Evolutionary conservation across 371 early-diverging fungal genomes (phyloP).

Genomic region (Apophysomyces variabilis): DNA sequence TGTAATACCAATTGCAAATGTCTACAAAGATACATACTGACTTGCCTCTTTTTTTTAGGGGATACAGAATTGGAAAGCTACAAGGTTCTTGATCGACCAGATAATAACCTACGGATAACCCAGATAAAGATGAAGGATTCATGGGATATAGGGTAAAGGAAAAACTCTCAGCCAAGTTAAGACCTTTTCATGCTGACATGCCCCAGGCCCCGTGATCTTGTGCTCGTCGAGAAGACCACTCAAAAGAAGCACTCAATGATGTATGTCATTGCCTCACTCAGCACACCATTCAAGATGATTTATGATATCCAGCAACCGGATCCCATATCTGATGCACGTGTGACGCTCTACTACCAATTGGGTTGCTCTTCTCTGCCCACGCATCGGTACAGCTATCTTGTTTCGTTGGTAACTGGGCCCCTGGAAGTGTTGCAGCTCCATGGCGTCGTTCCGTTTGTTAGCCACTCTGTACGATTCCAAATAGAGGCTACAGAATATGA

Average conservation of each 20-base stretch:
- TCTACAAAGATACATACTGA: background rate
- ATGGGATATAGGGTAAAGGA: slow-evolving; percentile 8
- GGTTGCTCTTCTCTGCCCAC: slow-evolving; percentile 5
- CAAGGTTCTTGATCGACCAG: background rate
- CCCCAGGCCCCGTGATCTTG: slow-evolving; percentile 11
- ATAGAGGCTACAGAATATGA: slow-evolving; percentile 4
- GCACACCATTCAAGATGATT: slow-evolving; percentile 1
- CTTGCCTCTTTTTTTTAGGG: background rate
- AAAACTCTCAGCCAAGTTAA: background rate
- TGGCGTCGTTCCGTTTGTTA: background rate
- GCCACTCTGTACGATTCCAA: slow-evolving; percentile 6
- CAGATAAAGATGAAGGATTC: slow-evolving; percentile 3
- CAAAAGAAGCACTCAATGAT: slow-evolving; percentile 2
- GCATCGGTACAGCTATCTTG: slow-evolving; percentile 13
- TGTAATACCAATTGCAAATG: background rate
- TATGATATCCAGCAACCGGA: slow-evolving; percentile 13
- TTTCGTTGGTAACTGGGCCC: slow-evolving; percentile 22
- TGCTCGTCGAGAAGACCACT: background rate
- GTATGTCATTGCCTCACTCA: background rate
- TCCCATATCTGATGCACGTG: slow-evolving; percentile 29
- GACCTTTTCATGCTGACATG: slow-evolving; percentile 6
- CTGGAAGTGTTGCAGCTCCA: slow-evolving; percentile 3
- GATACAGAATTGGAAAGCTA: background rate
- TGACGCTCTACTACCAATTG: slow-evolving; percentile 28
- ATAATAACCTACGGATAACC: background rate